Base-by-base conservation (phyloP, 148 eudicot genomes). In the Spergularia bocconei region DNA sequence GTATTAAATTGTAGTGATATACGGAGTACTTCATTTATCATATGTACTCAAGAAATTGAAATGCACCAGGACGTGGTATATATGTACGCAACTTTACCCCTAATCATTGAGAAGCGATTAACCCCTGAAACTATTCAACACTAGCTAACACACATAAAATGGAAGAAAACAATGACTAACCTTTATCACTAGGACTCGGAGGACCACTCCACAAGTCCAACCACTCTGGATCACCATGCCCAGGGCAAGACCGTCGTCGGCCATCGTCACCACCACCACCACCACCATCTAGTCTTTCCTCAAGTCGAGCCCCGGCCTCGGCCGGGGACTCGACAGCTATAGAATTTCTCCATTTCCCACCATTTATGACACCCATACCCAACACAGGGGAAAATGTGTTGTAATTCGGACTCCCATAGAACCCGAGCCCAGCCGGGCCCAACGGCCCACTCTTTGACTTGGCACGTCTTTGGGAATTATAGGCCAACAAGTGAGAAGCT, bases 401-500 rank as follows among this genome's bases (percentile, higher is more conserved):
- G 54, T 81, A 86, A 23, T 82, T 85, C 4, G 36, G 36, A 29
- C 87, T 79, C 4, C 86, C 83, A 48, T 81, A 82, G 50, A 73
- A 82, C 55, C 58, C 86, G 14, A 80, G 75, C 38, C 86, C 88
- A 2, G 79, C 77, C 10, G 86, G 83, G 61, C 91, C 97, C 38
- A 94, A 79, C 12, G 98, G 96, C 3, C 98, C 98, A 39, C 98
- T 94, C 86, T 87, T 94, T 2, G 98, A 90, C 71, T 89, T 94
- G 14, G 83, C 84, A 19, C 82, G 81, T 64, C 88, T 81, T 68
- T 89, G 85, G 44, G 83, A 67, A 36, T 58, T n/a, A 33, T 62
- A 69, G 50, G 57, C 63, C 51, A 81, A 29, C 51, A 81, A 29
- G 1, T 75, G 77, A 11, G 82, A 20, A 58, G 61, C 58, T 73